Base-by-base conservation (phyloP, 768 basidiomycete species). In the Kwoniella dendrophila region DNA sequence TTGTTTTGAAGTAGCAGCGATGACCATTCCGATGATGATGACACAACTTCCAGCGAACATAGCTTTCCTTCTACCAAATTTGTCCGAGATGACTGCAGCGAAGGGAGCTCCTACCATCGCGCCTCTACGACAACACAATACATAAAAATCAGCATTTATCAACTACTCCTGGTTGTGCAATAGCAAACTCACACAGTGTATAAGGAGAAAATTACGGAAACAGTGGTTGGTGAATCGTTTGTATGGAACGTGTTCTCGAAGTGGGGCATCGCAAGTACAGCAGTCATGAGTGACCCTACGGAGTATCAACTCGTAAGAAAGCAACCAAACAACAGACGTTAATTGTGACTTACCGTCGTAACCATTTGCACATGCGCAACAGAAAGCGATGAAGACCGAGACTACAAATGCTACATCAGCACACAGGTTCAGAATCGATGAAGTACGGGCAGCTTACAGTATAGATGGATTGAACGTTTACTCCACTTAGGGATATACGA, bases 1-100 rank as follows among this genome's bases (percentile, higher is more conserved):
- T 54, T 78, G 73, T 62, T 81, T 82, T 3, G 85, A 80, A 6
- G 82, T 78, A 3, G 83, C 82, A 33, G 84, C 79, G 38, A 83
- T 80, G 48, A 83, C 72, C 40, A 83, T 81, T 30, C 85, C 85
- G 78, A 62, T 29, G 40, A 68, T 64, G 53, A 68, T 72, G 40
- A 66, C 54, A 16, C 33, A 30, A 51, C 62, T 62, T 33, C 79
- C 78, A 51, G 59, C 48, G 60, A 77, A 72, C 78, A 78, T 79
- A 33, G 66, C 79, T 29, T 59, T 70, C 4, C 78, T 67, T 49
- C 78, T 70, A 32, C 79, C 75, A n/a, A 67, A 72, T 30, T 67
- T 64, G 57, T 79, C 78, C 22, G 78, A 70, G 29, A 79, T 38
- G 27, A 76, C 66, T 4, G 75, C 77, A 14, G 74, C 76, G 56